These are phyloP conservation scores for Orbilia brochopaga DNA, from an alignment of 2,329 filamentous ascomycete species.

Conservation along the genomic window DNA sequence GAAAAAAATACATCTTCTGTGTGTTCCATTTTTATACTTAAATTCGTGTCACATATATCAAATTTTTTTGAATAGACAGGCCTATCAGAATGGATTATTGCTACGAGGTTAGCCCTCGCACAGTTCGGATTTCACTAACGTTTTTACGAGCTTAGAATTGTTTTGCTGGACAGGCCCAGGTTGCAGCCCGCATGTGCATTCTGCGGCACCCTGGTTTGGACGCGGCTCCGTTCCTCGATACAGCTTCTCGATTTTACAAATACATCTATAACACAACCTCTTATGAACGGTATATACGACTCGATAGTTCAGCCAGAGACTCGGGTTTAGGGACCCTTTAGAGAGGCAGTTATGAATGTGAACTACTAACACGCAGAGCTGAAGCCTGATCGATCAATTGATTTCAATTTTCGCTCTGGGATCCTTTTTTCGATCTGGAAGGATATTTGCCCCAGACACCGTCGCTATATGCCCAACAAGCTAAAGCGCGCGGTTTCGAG, in stretches of 20 bases:
- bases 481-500: too few species aligned
- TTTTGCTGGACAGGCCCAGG: not conserved
- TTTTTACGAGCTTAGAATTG: not conserved
- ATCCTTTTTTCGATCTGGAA: too few species aligned
- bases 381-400: too few species aligned
- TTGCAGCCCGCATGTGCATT: conserved; percentile 5
- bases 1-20: not conserved
- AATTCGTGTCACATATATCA: conserved; percentile 36
- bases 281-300: not conserved
- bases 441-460: too few species aligned
- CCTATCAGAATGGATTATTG: not conserved
- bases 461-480: too few species aligned
- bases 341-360: too few species aligned
- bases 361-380: too few species aligned
- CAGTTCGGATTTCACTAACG: not conserved
- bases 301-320: not conserved
- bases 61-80: not conserved
- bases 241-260: conserved; percentile 6
- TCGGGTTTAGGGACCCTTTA: not conserved
- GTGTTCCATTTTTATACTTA: not conserved
- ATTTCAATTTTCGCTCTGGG: too few species aligned
- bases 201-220: not conserved
- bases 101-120: not conserved
- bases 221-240: not conserved
- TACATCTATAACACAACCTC: not conserved